phyloP scores from a whole-genome alignment of 331 rosid genomes.

The Acacia concinna region DNA sequence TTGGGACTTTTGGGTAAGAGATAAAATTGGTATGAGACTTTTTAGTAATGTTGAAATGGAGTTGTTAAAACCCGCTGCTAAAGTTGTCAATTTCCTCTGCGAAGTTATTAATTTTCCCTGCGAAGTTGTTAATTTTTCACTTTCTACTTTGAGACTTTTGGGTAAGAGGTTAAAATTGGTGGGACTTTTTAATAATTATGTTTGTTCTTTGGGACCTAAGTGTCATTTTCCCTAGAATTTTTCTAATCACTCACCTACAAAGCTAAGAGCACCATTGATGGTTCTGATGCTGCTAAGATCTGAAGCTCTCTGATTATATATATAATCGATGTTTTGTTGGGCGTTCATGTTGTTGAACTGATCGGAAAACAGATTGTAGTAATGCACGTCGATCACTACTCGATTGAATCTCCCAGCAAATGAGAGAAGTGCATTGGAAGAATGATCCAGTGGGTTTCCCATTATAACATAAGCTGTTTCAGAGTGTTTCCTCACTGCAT shows the following conservation, averaged over 20 bases:
- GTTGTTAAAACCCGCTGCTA: too few species aligned
- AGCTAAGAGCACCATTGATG: slow-evolving; percentile 49
- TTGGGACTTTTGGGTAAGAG: too few species aligned
- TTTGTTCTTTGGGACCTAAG: too few species aligned
- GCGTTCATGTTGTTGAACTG: slow-evolving; percentile 39
- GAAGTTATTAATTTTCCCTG: too few species aligned
- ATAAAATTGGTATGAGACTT: too few species aligned
- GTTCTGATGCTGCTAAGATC: slow-evolving; percentile 42
- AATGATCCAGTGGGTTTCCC: slow-evolving; percentile 45
- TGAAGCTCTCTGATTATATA: slow-evolving; percentile 46
- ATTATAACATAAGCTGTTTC: slow-evolving; percentile 42
- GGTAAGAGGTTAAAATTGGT: too few species aligned
- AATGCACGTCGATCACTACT: slow-evolving; percentile 48
- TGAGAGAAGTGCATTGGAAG: slow-evolving; percentile 42
- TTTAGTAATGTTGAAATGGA: too few species aligned
- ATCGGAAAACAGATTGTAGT: slow-evolving; percentile 48
- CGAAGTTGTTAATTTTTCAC: too few species aligned
- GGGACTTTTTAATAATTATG: too few species aligned
- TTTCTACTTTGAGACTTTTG: too few species aligned
- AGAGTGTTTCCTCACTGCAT: slow-evolving; percentile 38
- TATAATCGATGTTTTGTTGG: slow-evolving; percentile 53
- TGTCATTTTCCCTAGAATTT: too few species aligned
- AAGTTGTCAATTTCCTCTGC: too few species aligned
- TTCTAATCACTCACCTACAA: slow-evolving; percentile 59
- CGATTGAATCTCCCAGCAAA: slow-evolving; percentile 33